Evolutionary conservation across 2,329 filamentous ascomycete species (phyloP).

Genomic region (Botrytis medusae): DNA sequence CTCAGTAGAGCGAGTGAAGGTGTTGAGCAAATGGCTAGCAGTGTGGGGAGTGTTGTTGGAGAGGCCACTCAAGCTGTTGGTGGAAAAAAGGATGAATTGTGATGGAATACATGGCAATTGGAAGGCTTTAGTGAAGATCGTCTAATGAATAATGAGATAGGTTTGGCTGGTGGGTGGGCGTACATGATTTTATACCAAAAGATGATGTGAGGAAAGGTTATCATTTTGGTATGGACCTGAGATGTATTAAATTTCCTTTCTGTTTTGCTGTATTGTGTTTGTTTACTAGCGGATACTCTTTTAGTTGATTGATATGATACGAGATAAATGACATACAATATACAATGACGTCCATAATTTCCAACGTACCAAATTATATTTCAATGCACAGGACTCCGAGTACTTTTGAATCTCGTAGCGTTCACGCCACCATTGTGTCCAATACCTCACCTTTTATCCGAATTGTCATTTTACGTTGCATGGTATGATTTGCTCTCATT

Average conservation of each 20-base stretch:
- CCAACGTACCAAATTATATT: neutral
- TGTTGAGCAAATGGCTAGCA: conserved; percentile 49
- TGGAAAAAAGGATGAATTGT: conserved; percentile 53
- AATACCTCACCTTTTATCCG: neutral
- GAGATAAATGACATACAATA: conserved; percentile 8
- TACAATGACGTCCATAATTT: neutral
- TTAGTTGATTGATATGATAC: neutral
- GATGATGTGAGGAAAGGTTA: neutral
- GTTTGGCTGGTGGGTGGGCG: neutral
- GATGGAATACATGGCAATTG: conserved; percentile 24
- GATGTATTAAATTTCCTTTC: neutral
- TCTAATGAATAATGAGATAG: conserved; percentile 17
- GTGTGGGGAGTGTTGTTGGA: conserved; percentile 44
- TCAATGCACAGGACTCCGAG: neutral
- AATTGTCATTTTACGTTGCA: neutral
- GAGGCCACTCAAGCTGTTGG: conserved; percentile 40
- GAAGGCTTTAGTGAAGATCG: neutral
- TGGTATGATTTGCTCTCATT: neutral
- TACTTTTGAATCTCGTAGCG: neutral
- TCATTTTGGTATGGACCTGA: neutral
- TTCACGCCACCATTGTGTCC: neutral
- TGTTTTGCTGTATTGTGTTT: conserved; percentile 4
- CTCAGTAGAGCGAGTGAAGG: conserved; percentile 43
- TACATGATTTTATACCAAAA: neutral
- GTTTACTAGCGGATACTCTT: conserved; percentile 3